A percentile compares a stretch with the other conserved stretches of the same genome.
Conservation (phyloP, 768 basidiomycete genomes). For the Gelatoporia subvermispora region DNA sequence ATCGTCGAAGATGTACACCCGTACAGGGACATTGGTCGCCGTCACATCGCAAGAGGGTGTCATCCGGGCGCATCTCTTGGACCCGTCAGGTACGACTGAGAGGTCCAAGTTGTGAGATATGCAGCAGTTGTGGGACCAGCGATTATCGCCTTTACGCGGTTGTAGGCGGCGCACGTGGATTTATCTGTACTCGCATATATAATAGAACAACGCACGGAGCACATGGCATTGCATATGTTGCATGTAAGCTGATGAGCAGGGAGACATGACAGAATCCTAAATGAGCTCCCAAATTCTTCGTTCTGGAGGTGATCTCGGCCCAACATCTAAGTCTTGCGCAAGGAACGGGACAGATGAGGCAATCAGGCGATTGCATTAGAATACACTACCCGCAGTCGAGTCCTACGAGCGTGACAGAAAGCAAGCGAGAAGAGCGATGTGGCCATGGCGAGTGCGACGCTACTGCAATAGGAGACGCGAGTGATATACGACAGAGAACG, state of each 20-base stretch:
- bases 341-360: conserved; percentile 3
- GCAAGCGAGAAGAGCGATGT: conserved; percentile 11
- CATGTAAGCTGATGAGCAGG: conserved; percentile 2
- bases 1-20: conserved; percentile 58
- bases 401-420: conserved; percentile 15
- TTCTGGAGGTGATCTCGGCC: not conserved
- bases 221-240: not conserved
- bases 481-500: conserved; percentile 14
- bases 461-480: conserved; percentile 14
- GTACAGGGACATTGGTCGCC: conserved; percentile 61
- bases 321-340: not conserved
- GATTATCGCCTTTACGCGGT: not conserved
- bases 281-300: not conserved
- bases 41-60: conserved; percentile 80
- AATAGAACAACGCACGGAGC: too few relatives aligned
- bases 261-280: not conserved
- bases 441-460: conserved; percentile 7
- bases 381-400: conserved; percentile 17
- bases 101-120: conserved; percentile 31
- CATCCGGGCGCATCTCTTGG: conserved; percentile 39
- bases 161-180: too few relatives aligned
- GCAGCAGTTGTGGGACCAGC: too few relatives aligned
- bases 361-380: conserved; percentile 12
- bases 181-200: not conserved
- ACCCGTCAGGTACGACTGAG: conserved; percentile 12